Percentiles rank a stretch among this genome's conserved stretches.
Evolutionary conservation across 2,329 filamentous ascomycete species (phyloP).

Genomic region (Aspergillus pseudonomiae): DNA sequence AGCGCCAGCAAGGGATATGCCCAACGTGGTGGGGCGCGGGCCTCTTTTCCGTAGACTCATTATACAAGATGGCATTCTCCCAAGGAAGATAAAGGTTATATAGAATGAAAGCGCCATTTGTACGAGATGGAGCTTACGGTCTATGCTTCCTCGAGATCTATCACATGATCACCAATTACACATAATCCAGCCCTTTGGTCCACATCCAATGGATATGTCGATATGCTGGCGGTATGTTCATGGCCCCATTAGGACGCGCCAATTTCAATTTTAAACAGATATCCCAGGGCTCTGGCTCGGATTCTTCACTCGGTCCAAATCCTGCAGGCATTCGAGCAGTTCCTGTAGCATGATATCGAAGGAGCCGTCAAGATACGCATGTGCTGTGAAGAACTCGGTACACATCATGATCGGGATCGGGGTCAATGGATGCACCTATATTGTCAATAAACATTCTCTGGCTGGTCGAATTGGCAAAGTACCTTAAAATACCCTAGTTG

Average conservation of each 20-base stretch:
- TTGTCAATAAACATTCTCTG: not conserved
- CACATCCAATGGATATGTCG: no score
- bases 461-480: not conserved
- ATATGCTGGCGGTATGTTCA: no score
- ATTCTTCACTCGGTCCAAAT: slow-evolving; percentile 23
- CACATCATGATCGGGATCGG: slow-evolving; percentile 26
- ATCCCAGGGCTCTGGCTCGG: slow-evolving; percentile 14
- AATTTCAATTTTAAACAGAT: not conserved
- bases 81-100: no score
- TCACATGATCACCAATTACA: no score
- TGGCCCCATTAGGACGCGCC: no score
- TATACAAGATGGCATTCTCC: not conserved
- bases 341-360: slow-evolving; percentile 24
- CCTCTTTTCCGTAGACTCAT: not conserved
- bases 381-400: slow-evolving; percentile 22
- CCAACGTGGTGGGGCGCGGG: no score
- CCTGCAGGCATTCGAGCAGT: slow-evolving; percentile 20
- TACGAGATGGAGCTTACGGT: no score
- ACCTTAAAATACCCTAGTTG: slow-evolving; percentile 26
- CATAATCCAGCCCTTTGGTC: no score
- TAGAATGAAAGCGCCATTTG: no score
- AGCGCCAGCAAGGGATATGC: not conserved
- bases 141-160: no score
- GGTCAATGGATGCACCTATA: slow-evolving; percentile 24
- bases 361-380: slow-evolving; percentile 20